Evolutionary conservation across 2,329 filamentous ascomycete species (phyloP), one percentile per base, ranked within the genome.

Genomic region (Fusarium xyrophilum): DNA sequence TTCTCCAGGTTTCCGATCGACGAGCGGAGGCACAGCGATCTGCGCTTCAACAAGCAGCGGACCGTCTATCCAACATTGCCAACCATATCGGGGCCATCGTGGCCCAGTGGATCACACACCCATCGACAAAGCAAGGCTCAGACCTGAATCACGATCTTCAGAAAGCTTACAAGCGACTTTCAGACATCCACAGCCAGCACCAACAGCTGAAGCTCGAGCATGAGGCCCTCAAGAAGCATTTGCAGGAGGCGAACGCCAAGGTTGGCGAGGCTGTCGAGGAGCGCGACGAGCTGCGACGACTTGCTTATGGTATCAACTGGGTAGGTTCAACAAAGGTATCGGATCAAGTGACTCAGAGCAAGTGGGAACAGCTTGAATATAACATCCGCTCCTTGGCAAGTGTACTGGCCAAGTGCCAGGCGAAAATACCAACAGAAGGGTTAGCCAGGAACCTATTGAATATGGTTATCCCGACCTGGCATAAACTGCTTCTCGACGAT

Each of bases 291-390:
- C 19, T 30, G 10, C 33, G 10, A n/a, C 39, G 25, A 11, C 33
- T 64, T 3, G 25, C 9, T 1, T 39, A 57, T 3, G 5, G 13
- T n/a, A 17, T 9, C 2, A 46, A 44, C 28, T 39, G 52, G 38
- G 21, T 25, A 17, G 21, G 39, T 3, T 17, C 33, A 1, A 9
- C 4, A 3, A 63, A 64, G 14, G 6, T 35, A 10, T 40, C 61
- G 0, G 58, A 64, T 11, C 13, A 57, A 30, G 12, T 3, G n/a
- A n/a, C 63, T n/a, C 28, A 7, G 5, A 36, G 28, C 38, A 43
- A 53, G 4, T 63, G 59, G 59, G 63, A 65, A 13, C 23, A 50
- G 21, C 43, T 60, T 11, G 19, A 35, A 15, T 65, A 64, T 10
- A 63, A 56, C 21, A 57, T 48, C 17, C 32, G 27, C 27, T 28